phyloP scores from a whole-genome alignment of 192 early-diverging fungal species.

The Linderina pennispora region DNA sequence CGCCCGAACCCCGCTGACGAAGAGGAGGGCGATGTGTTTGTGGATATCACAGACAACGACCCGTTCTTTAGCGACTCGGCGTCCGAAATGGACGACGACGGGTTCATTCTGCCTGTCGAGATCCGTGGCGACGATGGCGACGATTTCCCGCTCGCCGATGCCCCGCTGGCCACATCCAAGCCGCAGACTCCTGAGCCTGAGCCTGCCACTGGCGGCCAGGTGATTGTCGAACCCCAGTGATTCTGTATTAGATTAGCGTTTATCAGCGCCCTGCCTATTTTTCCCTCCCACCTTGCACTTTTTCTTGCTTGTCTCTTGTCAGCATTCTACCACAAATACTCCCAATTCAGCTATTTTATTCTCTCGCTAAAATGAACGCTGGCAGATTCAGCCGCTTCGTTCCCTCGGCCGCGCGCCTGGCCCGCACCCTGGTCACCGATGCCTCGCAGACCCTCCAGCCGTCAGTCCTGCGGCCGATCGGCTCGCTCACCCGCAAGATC shows the following conservation, averaged over 20 bases:
- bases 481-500: slow-evolving; percentile 25
- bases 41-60: slow-evolving; percentile 41
- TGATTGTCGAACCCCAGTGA: slow-evolving; percentile 8
- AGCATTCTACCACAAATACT: too few species aligned
- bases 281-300: background rate
- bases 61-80: slow-evolving; percentile 46
- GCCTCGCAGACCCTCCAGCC: slow-evolving; percentile 1
- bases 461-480: slow-evolving; percentile 34
- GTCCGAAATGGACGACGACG: slow-evolving; percentile 28
- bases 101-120: slow-evolving; percentile 27
- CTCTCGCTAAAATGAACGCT: background rate
- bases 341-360: background rate
- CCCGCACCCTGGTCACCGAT: slow-evolving; percentile 4
- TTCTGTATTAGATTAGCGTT: too few species aligned
- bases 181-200: too few species aligned
- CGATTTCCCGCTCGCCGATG: background rate
- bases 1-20: background rate
- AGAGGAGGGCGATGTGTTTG: slow-evolving; percentile 9
- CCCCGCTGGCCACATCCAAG: background rate
- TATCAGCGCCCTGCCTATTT: too few species aligned
- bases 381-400: too few species aligned
- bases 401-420: too few species aligned
- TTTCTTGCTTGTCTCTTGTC: too few species aligned
- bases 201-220: too few species aligned
- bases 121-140: slow-evolving; percentile 9